phyloP scores from a whole-genome alignment of 108 stramenopile species.

The Skeletonema grethae region DNA sequence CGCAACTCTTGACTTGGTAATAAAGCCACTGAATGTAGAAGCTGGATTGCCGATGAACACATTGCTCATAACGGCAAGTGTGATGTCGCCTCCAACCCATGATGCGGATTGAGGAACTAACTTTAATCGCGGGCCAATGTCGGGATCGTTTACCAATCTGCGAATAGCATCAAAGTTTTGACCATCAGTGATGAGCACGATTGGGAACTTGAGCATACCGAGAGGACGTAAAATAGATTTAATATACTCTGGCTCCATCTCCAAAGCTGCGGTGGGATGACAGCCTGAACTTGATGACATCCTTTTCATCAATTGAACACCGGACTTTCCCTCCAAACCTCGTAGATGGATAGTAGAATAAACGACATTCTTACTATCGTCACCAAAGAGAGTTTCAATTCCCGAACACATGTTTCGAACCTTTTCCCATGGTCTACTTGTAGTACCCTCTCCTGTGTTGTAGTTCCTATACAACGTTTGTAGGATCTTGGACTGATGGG shows the following conservation, averaged over 20 bases:
- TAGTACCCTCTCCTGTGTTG: conserved; percentile 20
- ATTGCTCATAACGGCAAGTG: conserved; percentile 24
- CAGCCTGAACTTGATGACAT: conserved; percentile 3
- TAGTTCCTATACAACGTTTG: conserved; percentile 29
- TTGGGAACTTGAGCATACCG: conserved; percentile 36
- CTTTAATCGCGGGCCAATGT: conserved; percentile 24
- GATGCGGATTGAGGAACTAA: conserved; percentile 13
- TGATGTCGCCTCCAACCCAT: conserved; percentile 47
- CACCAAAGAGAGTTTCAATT: conserved; percentile 21
- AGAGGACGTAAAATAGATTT: conserved; percentile 39
- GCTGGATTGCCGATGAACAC: conserved; percentile 53
- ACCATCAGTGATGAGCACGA: conserved; percentile 45
- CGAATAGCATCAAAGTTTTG: conserved; percentile 23
- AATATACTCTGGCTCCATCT: conserved; percentile 45
- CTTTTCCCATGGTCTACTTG: neutral
- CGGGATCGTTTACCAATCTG: conserved; percentile 25
- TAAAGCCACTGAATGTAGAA: conserved; percentile 24
- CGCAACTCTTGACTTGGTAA: conserved; percentile 36
- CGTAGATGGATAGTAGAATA: conserved; percentile 30
- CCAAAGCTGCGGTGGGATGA: conserved; percentile 29
- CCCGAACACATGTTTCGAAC: conserved; percentile 36
- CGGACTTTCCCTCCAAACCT: conserved; percentile 13
- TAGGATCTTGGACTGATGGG: conserved; percentile 2
- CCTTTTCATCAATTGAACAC: neutral
- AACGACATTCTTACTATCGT: neutral